These are phyloP conservation scores for Neopestalotiopsis clavispora DNA, from an alignment of 2,329 filamentous ascomycete genomes.

Conservation along the genomic window DNA sequence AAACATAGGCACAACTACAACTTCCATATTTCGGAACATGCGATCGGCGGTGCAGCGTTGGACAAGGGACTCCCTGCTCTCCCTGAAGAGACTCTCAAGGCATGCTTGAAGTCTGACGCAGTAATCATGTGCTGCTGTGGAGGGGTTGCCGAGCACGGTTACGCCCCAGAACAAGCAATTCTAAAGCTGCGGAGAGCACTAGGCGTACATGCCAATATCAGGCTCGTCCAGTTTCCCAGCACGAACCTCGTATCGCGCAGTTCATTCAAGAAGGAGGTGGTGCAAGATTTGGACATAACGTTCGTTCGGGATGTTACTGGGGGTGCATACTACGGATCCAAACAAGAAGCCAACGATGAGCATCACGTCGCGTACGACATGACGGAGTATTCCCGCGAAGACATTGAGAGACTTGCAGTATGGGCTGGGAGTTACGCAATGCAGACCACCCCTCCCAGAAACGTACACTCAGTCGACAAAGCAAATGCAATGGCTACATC, in stretches of 20 bases:
- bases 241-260: not conserved
- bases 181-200: not conserved
- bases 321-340: conserved; percentile 78
- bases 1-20: not conserved
- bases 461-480: conserved; percentile 37
- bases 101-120: not conserved
- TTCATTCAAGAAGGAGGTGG: conserved; percentile 67
- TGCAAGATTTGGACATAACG: conserved; percentile 74
- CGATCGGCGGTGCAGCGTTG: not conserved
- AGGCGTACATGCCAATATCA: not conserved
- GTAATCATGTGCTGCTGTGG: not conserved
- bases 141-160: not conserved
- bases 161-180: not conserved
- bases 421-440: conserved; percentile 71
- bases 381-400: conserved; percentile 70
- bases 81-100: not conserved
- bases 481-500: conserved; percentile 30
- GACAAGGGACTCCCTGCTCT: not conserved
- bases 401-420: conserved; percentile 74
- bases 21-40: not conserved
- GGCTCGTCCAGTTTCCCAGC: not conserved
- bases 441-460: conserved; percentile 56
- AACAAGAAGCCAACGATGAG: conserved; percentile 58
- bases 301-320: conserved; percentile 79
- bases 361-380: conserved; percentile 63